phyloP scores from a whole-genome alignment of 805 yeast species.

The Candida ipomoeae region DNA sequence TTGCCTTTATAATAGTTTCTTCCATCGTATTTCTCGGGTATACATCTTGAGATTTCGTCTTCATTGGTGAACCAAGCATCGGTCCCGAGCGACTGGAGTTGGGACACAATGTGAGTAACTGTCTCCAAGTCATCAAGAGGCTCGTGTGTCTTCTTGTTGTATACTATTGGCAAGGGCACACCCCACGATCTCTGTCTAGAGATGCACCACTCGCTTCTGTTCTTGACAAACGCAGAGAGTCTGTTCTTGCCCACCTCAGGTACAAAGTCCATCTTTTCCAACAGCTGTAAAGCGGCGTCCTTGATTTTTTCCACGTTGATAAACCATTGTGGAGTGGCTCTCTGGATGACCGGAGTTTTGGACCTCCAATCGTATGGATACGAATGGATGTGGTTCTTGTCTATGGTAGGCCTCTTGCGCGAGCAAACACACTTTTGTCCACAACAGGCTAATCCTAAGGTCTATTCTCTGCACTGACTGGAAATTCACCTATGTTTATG shows the following conservation, averaged over 20 bases:
- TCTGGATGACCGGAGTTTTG: constrained; percentile 87
- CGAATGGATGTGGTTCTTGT: constrained; percentile 62
- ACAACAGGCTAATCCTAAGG: too few species aligned
- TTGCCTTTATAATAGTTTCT: constrained; percentile 55
- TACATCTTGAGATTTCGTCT: constrained; percentile 59
- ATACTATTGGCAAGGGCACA: constrained; percentile 90
- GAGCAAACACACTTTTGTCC: too few species aligned
- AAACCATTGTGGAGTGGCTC: constrained; percentile 98
- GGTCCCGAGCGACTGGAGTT: constrained; percentile 57
- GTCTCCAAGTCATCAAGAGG: constrained; percentile 57
- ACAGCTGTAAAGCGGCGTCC: constrained; percentile 51
- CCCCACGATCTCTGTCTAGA: constrained; percentile 98
- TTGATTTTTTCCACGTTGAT: constrained; percentile 78
- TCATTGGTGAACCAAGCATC: constrained; percentile 75
- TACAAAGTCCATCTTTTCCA: constrained; percentile 60
- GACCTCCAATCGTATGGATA: constrained; percentile 98
- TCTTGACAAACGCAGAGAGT: constrained; percentile 63
- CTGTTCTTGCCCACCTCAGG: constrained; percentile 75
- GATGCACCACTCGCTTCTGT: constrained; percentile 95
- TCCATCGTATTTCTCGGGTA: constrained; percentile 55
- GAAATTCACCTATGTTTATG: too few species aligned
- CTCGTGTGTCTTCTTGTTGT: constrained; percentile 51
- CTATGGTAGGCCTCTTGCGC: too few species aligned
- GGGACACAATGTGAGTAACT: constrained; percentile 52
- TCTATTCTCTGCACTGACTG: too few species aligned